A percentile compares a stretch with the other conserved stretches of the same genome.
phyloP scores from a whole-genome alignment of 805 yeast species.

The Cyberlindnera petersonii region DNA sequence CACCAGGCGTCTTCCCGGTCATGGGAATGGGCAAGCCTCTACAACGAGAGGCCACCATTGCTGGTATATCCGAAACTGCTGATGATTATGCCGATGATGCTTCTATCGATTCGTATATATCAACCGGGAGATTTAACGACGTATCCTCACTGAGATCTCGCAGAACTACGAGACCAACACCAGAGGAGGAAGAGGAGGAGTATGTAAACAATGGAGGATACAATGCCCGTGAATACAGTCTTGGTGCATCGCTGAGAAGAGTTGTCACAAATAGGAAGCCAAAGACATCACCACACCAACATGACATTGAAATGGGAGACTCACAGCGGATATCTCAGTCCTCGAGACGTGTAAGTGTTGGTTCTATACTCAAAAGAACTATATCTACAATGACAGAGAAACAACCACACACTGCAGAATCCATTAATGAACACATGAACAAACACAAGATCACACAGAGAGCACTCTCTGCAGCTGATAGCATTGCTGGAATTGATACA shows the following conservation, averaged over 20 bases:
- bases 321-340: conserved; percentile 3
- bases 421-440: conserved; percentile 31
- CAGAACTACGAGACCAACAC: conserved; percentile 14
- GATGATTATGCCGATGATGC: conserved; percentile 13
- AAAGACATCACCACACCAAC: background rate
- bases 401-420: conserved; percentile 26
- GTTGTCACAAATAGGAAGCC: conserved; percentile 21
- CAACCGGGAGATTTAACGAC: conserved; percentile 7
- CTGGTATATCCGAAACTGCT: conserved; percentile 29
- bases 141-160: conserved; percentile 9
- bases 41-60: conserved; percentile 53
- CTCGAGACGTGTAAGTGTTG: conserved; percentile 3
- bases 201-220: conserved; percentile 27
- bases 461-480: conserved; percentile 42
- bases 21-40: conserved; percentile 71
- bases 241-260: conserved; percentile 33
- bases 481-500: conserved; percentile 43
- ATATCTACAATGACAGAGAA: conserved; percentile 21
- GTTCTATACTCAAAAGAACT: conserved; percentile 17
- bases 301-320: conserved; percentile 19
- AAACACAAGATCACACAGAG: conserved; percentile 37
- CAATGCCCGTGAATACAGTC: conserved; percentile 31
- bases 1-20: conserved; percentile 77
- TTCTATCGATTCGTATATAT: conserved; percentile 7
- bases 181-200: conserved; percentile 28